Evolutionary conservation across 2,329 filamentous ascomycete genomes (phyloP).

Genomic region (Cladophialophora carrionii): DNA sequence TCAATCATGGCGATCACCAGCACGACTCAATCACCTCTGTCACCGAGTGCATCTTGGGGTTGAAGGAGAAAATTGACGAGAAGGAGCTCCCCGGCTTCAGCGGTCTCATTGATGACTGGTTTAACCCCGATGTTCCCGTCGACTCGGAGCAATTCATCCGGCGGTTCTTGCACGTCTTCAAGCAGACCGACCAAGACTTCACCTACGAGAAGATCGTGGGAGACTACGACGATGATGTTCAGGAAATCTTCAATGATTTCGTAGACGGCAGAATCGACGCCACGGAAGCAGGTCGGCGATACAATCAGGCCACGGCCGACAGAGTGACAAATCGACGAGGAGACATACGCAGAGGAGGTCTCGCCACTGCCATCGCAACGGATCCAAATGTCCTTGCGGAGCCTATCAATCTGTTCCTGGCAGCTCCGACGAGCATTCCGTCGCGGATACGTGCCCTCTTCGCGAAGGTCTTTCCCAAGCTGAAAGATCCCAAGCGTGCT

Average conservation of each 20-base stretch:
- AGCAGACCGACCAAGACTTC: slow-evolving; percentile 28
- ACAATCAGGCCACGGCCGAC: slow-evolving; percentile 16
- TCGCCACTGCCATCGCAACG: slow-evolving; percentile 19
- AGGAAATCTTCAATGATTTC: slow-evolving; percentile 33
- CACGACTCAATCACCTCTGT: slow-evolving; percentile 30
- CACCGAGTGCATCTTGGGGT: slow-evolving; percentile 31
- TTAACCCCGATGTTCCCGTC: slow-evolving; percentile 28
- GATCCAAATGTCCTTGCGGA: slow-evolving; percentile 26
- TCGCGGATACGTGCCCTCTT: slow-evolving; percentile 27
- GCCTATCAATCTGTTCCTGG: slow-evolving; percentile 22
- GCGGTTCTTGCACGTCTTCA: slow-evolving; percentile 32
- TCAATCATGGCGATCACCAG: slow-evolving; percentile 25
- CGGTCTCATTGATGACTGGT: slow-evolving; percentile 32
- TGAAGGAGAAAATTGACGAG: slow-evolving; percentile 27
- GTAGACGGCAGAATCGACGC: slow-evolving; percentile 33
- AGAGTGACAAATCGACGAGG: slow-evolving; percentile 21
- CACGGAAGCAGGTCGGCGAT: slow-evolving; percentile 27
- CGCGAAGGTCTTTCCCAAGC: slow-evolving; percentile 25
- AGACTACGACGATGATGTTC: slow-evolving; percentile 31
- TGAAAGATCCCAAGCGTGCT: slow-evolving; percentile 28
- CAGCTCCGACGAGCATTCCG: slow-evolving; percentile 30
- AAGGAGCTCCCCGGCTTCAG: slow-evolving; percentile 30
- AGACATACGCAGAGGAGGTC: slow-evolving; percentile 23
- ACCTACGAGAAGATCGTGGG: slow-evolving; percentile 31
- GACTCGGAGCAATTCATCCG: slow-evolving; percentile 32